A percentile compares a stretch with the other conserved stretches of the same genome.
These are phyloP conservation scores for Boletus vermiculosoides DNA, from an alignment of 768 basidiomycete genomes.

Conservation along the genomic window DNA sequence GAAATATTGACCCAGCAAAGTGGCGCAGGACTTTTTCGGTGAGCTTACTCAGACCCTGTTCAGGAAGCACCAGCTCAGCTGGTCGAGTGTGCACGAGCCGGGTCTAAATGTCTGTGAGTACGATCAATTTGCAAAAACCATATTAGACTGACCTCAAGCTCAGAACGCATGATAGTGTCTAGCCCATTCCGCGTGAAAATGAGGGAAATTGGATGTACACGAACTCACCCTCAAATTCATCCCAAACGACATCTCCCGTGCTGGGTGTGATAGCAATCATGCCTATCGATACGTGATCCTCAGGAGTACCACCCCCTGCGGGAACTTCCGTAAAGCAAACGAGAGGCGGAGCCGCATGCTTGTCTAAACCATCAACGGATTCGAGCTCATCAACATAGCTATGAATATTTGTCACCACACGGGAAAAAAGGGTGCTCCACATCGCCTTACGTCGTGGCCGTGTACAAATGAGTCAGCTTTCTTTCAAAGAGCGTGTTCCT, in stretches of 20 bases:
- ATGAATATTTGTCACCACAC: constrained; percentile 11
- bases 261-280: constrained; percentile 80
- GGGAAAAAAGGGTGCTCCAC: neutral
- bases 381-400: constrained; percentile 85
- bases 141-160: constrained; percentile 66
- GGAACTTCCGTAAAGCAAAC: constrained; percentile 67
- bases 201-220: neutral
- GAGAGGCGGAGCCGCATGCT: constrained; percentile 59
- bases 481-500: constrained; percentile 72
- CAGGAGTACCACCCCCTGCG: constrained; percentile 10
- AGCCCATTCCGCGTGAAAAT: constrained; percentile 7
- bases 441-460: constrained; percentile 74
- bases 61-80: constrained; percentile 72
- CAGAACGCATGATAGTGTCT: constrained; percentile 84
- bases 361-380: constrained; percentile 61
- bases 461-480: constrained; percentile 75
- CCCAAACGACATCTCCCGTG: constrained; percentile 93
- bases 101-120: constrained; percentile 52
- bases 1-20: constrained; percentile 55
- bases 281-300: constrained; percentile 51
- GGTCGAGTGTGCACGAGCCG: constrained; percentile 84
- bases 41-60: constrained; percentile 55
- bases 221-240: constrained; percentile 74
- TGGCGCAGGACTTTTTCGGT: constrained; percentile 76
- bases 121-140: neutral